Conservation (phyloP, 352 stramenopile genomes). For the Pythium aquatile region DNA sequence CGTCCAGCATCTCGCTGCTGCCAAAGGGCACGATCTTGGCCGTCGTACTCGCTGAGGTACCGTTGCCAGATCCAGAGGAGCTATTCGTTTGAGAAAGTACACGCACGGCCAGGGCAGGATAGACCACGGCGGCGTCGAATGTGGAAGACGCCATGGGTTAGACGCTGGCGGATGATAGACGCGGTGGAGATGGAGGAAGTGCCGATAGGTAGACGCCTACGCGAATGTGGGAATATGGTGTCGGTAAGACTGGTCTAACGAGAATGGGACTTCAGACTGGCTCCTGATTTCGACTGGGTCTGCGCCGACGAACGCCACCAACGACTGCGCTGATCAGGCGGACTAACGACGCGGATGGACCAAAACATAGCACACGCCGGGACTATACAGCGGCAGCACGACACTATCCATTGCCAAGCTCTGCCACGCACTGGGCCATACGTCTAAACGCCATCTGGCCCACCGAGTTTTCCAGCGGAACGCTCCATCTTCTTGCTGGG, state of each 20-base stretch:
- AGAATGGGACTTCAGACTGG: no score
- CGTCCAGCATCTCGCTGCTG: slow-evolving; percentile 33
- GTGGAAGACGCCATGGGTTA: neutral
- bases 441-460: neutral
- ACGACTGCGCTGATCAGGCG: neutral
- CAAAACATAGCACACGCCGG: neutral
- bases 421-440: neutral
- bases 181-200: neutral
- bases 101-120: neutral
- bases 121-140: neutral
- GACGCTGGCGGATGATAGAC: neutral
- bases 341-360: neutral
- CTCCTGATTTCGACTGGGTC: no score
- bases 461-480: neutral
- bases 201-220: neutral
- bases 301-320: neutral
- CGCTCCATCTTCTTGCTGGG: neutral
- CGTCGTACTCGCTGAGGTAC: neutral
- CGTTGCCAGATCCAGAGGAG: neutral
- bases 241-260: no score
- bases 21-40: slow-evolving; percentile 39
- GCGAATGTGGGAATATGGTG: neutral
- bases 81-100: slow-evolving; percentile 8
- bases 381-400: neutral
- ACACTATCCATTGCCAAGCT: neutral